Base-by-base conservation (phyloP, 306 rosid species). In the Sicyos baderoa region DNA sequence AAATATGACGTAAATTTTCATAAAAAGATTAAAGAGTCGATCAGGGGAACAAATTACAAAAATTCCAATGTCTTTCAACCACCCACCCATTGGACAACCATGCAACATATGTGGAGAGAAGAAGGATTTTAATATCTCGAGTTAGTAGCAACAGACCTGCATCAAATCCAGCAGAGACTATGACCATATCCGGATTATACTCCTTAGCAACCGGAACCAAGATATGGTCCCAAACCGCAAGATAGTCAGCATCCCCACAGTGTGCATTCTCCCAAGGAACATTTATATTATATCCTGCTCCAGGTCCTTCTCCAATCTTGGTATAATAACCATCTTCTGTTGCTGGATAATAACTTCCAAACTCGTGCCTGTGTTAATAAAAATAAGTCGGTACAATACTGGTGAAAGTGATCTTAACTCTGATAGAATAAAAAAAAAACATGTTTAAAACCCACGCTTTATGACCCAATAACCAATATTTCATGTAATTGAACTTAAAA, bases 121-220 rank as follows among this genome's bases (percentile, higher is more conserved):
- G 69, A 14, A 47, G 21, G 15, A 21, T 2, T 66, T 45, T 22
- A 44, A 13, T 23, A 65, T 21, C 21, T 47, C 42, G 3, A 47
- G 37, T 44, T 47, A 40, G 59, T 54, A 15, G 47, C 51, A 73
- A 40, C 59, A 69, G 19, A 93, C 99, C 99, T 82, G 99, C 99
- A 84, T 93, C 99, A 80, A 90, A 93, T 71, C 99, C 97, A 25
- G 99, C 99, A 70, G 99, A 93, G 64, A 93, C 80, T 59, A 93
- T 78, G 72, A 93, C 74, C 44, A 93, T 74, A 70, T 93, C 91
- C 0, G 99, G 99, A 68, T 85, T 82, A 75, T 85, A 93, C 68
- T 90, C 90, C 82, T 84, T 85, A 72, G 93, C 86, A 71, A 93
- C 91, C 40, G 96, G 99, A 74, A 93, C 54, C 85, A 93, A 88